phyloP scores from a whole-genome alignment of 148 eudicot genomes.

The Vaccinium vitisidaea region DNA sequence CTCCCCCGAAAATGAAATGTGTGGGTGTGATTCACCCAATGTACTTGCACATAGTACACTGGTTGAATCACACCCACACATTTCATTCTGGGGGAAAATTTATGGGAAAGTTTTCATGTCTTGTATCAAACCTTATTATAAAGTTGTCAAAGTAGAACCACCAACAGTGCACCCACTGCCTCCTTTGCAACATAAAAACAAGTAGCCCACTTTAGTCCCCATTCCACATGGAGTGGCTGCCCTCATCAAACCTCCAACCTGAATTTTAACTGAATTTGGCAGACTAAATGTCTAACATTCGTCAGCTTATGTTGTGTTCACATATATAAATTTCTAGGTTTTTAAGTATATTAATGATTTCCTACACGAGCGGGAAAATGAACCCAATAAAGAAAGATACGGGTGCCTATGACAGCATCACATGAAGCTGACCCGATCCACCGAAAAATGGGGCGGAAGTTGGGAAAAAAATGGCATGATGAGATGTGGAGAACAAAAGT shows the following conservation, averaged over 20 bases:
- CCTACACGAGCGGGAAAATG: neutral
- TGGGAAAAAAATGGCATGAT: neutral
- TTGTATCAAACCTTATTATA: neutral
- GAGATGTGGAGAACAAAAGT: neutral
- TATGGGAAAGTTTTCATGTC: too few species aligned
- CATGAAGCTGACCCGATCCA: neutral
- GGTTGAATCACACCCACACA: too few species aligned
- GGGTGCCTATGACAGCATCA: neutral
- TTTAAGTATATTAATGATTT: neutral
- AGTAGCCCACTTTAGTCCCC: neutral
- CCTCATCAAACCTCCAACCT: neutral
- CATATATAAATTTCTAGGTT: neutral
- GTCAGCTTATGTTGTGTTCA: neutral
- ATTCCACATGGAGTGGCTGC: neutral
- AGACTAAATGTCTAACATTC: neutral
- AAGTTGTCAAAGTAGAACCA: neutral
- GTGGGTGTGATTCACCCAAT: too few species aligned
- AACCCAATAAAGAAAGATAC: neutral
- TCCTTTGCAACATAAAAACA: neutral
- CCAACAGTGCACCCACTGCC: neutral
- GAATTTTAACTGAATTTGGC: neutral
- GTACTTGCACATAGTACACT: too few species aligned
- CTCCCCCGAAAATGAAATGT: too few species aligned
- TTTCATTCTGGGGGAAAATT: too few species aligned
- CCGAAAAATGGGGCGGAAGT: neutral